Conservation (phyloP, 2,329 filamentous ascomycete genomes). For the Ceratocystis ficicola region DNA sequence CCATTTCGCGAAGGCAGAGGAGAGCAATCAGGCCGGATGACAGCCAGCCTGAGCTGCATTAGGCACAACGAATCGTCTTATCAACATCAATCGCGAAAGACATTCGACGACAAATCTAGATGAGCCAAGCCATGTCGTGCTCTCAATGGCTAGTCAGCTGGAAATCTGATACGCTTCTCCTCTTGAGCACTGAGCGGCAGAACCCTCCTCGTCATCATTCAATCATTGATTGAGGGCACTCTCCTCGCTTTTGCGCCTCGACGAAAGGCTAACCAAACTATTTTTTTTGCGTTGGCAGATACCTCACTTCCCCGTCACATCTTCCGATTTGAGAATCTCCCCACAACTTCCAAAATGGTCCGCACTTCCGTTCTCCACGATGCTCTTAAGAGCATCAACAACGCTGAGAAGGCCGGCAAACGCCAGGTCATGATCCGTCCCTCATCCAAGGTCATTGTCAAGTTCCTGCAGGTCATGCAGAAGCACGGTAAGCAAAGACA, state of each 20-base stretch:
- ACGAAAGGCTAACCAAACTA: conserved; percentile 49
- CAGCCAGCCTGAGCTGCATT: conserved; percentile 21
- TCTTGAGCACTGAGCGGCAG: conserved; percentile 55
- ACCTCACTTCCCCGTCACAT: conserved; percentile 44
- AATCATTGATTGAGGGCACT: conserved; percentile 45
- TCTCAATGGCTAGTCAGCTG: conserved; percentile 6
- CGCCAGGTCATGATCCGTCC: conserved; percentile 97
- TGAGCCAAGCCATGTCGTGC: conserved; percentile 22
- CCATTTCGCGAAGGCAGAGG: conserved; percentile 44
- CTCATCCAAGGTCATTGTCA: conserved; percentile 98
- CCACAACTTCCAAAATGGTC: conserved; percentile 76
- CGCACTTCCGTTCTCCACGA: conserved; percentile 99
- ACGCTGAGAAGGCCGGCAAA: conserved; percentile 99
- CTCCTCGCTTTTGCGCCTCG: conserved; percentile 51
- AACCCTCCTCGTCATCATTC: conserved; percentile 46
- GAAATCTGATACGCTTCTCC: conserved; percentile 47
- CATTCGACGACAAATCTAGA: conserved; percentile 4
- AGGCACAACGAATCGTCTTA: neutral
- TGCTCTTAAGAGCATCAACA: conserved; percentile 99
- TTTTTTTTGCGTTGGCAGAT: conserved; percentile 38
- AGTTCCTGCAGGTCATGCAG: conserved; percentile 99
- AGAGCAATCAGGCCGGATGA: conserved; percentile 45
- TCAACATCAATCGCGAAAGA: conserved; percentile 11
- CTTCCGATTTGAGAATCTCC: conserved; percentile 68
- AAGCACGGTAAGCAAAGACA: conserved; percentile 72